A percentile compares a stretch with the other conserved stretches of the same genome.
Evolutionary conservation across 768 basidiomycete genomes (phyloP).

Genomic region (Mycena epipterygia): DNA sequence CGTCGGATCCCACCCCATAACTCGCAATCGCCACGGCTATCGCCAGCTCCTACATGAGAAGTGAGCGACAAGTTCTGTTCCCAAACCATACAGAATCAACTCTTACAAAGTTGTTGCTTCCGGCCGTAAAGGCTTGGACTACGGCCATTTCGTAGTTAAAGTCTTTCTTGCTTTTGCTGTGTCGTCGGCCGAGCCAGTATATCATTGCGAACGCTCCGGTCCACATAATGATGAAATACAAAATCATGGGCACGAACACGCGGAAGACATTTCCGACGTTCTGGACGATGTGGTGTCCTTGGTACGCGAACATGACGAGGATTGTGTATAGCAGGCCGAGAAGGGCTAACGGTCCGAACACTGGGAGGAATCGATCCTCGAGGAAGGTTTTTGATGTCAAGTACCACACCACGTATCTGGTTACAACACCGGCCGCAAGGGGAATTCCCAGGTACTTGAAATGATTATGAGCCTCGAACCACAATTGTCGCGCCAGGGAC

Average conservation of each 20-base stretch:
- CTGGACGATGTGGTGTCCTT: constrained; percentile 76
- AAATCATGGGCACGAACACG: constrained; percentile 82
- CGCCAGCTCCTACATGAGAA: constrained; percentile 73
- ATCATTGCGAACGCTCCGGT: constrained; percentile 69
- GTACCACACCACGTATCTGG: constrained; percentile 67
- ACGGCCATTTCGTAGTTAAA: constrained; percentile 79
- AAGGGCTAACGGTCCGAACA: constrained; percentile 77
- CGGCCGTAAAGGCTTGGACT: constrained; percentile 84
- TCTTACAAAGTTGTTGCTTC: constrained; percentile 82
- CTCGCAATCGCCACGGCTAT: constrained; percentile 86
- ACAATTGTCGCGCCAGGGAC: constrained; percentile 41
- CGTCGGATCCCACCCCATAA: constrained; percentile 82
- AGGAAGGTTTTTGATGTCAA: constrained; percentile 63
- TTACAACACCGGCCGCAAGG: constrained; percentile 77
- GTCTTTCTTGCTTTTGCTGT: constrained; percentile 2
- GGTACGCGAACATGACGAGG: constrained; percentile 80
- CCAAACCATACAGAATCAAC: constrained; percentile 4
- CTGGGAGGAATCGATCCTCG: constrained; percentile 70
- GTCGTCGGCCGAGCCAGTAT: constrained; percentile 57
- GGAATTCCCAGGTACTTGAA: constrained; percentile 77
- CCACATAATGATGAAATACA: constrained; percentile 89
- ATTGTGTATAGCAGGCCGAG: constrained; percentile 88
- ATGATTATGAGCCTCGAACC: neutral
- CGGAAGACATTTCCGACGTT: constrained; percentile 85
- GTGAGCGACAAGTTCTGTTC: neutral